phyloP scores from a whole-genome alignment of 2,329 filamentous ascomycete species.

The Fusarium nisikadoi region DNA sequence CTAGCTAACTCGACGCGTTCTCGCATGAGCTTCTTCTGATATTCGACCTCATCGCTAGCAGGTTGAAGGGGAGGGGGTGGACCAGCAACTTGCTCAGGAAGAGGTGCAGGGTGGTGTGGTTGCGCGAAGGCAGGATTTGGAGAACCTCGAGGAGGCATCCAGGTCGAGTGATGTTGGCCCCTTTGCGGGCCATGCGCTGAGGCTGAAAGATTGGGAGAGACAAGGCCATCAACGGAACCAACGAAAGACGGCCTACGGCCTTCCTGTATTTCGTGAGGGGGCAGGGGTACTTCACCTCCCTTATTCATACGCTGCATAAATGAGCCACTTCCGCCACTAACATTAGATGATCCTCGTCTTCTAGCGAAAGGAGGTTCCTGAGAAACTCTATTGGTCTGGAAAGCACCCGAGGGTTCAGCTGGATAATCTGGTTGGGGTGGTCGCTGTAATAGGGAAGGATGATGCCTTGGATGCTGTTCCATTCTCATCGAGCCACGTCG shows the following conservation, averaged over 20 bases:
- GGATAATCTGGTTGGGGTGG: slow-evolving; percentile 72
- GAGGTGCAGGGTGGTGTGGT: slow-evolving; percentile 48
- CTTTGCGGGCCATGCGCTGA: slow-evolving; percentile 44
- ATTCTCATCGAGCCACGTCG: slow-evolving; percentile 76
- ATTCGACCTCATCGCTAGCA: slow-evolving; percentile 67
- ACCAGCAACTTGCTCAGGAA: slow-evolving; percentile 46
- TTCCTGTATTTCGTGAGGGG: slow-evolving; percentile 56
- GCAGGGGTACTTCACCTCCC: slow-evolving; percentile 54
- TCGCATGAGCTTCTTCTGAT: slow-evolving; percentile 77
- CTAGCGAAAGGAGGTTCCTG: slow-evolving; percentile 77
- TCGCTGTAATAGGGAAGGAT: slow-evolving; percentile 78
- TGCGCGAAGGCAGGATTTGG: slow-evolving; percentile 56
- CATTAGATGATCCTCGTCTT: slow-evolving; percentile 87
- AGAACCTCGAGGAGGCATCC: slow-evolving; percentile 52
- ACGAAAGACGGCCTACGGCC: slow-evolving; percentile 61
- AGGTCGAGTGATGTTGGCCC: slow-evolving; percentile 42
- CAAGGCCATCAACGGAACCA: slow-evolving; percentile 61
- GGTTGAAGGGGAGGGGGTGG: slow-evolving; percentile 48
- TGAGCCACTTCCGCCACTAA: slow-evolving; percentile 85
- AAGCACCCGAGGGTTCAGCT: slow-evolving; percentile 85
- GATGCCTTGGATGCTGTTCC: slow-evolving; percentile 75
- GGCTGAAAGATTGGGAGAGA: slow-evolving; percentile 54
- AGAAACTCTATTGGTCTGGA: slow-evolving; percentile 78
- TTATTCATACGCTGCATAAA: slow-evolving; percentile 68
- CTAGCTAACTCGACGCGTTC: slow-evolving; percentile 76